A percentile compares a stretch with the other conserved stretches of the same genome.
Conservation (phyloP, 1,284 basidiomycete species). For the Xerocomus amazonicus region DNA sequence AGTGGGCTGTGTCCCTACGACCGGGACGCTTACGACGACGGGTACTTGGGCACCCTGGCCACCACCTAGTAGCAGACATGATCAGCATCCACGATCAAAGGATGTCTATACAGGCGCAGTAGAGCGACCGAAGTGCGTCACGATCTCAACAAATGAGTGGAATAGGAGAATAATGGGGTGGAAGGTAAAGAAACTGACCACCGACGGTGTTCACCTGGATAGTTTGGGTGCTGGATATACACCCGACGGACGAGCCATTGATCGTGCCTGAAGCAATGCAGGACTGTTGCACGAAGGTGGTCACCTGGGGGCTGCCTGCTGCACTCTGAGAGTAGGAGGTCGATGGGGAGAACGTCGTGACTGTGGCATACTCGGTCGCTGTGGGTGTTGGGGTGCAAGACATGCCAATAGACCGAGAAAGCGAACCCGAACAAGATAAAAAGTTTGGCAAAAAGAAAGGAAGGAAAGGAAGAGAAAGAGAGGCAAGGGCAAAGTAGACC, state of each 20-base stretch:
- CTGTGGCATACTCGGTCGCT: conserved; percentile 36
- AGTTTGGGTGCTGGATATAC: conserved; percentile 25
- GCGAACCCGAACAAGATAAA: not conserved
- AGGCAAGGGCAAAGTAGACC: conserved; percentile 1
- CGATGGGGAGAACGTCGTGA: conserved; percentile 33
- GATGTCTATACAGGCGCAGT: not conserved
- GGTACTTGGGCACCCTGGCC: conserved; percentile 36
- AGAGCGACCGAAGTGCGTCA: conserved; percentile 2
- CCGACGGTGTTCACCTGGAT: conserved; percentile 30
- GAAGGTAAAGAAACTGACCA: conserved; percentile 27
- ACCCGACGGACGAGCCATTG: conserved; percentile 27
- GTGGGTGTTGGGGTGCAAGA: conserved; percentile 37
- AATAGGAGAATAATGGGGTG: too few relatives aligned
- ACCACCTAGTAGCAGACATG: conserved; percentile 23
- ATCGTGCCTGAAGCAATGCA: conserved; percentile 33
- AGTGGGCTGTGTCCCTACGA: conserved; percentile 33
- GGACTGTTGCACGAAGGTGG: conserved; percentile 30
- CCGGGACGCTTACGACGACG: conserved; percentile 32
- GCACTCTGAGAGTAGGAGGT: conserved; percentile 35
- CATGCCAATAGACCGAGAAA: conserved; percentile 12
- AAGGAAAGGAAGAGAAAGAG: conserved; percentile 4
- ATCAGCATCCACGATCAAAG: conserved; percentile 13
- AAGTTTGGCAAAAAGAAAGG: not conserved
- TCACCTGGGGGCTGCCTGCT: conserved; percentile 24
- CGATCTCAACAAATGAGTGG: conserved; percentile 1